Evolutionary conservation across 2,329 filamentous ascomycete species (phyloP).

Genomic region (Furcasterigmium sp.): DNA sequence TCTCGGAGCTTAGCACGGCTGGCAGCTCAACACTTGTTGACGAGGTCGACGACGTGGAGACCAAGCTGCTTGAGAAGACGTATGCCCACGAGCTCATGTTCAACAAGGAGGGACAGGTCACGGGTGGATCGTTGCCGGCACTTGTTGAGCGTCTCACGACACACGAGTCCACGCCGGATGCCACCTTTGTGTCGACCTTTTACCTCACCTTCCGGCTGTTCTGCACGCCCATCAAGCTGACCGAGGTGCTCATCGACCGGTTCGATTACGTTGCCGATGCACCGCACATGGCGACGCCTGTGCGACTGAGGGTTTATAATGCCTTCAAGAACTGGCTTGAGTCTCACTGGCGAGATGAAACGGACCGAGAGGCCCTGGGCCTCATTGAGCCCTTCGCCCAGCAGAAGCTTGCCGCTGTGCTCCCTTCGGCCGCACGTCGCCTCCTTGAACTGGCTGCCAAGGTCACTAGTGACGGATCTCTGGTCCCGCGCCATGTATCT

Average conservation of each 20-base stretch:
- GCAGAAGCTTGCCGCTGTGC: constrained; percentile 56
- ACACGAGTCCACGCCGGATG: constrained; percentile 87
- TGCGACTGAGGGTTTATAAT: constrained; percentile 89
- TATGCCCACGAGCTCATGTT: constrained; percentile 87
- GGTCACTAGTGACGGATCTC: constrained; percentile 66
- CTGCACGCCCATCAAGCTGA: constrained; percentile 72
- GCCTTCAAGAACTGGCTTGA: constrained; percentile 97
- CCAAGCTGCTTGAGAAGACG: constrained; percentile 82
- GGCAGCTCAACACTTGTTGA: constrained; percentile 65
- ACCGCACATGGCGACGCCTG: constrained; percentile 66
- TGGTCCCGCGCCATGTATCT: constrained; percentile 78
- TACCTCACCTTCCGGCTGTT: constrained; percentile 96
- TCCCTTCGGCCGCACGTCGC: constrained; percentile 76
- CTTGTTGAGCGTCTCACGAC: constrained; percentile 92
- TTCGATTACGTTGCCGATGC: constrained; percentile 88
- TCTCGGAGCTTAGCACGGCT: constrained; percentile 63
- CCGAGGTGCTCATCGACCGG: constrained; percentile 77
- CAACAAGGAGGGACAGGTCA: constrained; percentile 93
- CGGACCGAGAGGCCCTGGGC: constrained; percentile 69
- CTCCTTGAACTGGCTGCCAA: constrained; percentile 74
- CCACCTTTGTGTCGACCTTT: constrained; percentile 88
- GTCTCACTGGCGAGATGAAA: constrained; percentile 84
- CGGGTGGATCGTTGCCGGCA: constrained; percentile 83
- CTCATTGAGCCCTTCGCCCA: constrained; percentile 78
- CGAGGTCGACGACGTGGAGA: constrained; percentile 74